Percentiles rank a stretch among this genome's conserved stretches.
Evolutionary conservation across 768 basidiomycete species (phyloP).

Genomic region (Phallus indusiatus): DNA sequence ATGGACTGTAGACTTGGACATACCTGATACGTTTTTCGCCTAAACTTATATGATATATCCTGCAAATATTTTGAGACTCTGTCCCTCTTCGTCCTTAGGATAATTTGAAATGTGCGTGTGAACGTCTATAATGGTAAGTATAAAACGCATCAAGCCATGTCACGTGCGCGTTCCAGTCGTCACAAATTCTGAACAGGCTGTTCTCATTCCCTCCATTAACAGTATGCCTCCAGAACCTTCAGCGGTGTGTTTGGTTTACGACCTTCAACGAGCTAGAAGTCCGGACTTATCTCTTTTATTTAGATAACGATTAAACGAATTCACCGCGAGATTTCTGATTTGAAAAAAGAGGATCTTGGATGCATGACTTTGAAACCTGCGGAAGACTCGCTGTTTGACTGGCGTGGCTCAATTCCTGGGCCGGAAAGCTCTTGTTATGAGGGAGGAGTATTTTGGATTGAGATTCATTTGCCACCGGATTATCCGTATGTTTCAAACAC

Average conservation of each 20-base stretch:
- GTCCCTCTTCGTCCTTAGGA: too few relatives aligned
- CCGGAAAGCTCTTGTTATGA: conserved; percentile 79
- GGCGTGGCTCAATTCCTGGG: conserved; percentile 73
- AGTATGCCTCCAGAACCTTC: background rate
- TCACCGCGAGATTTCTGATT: conserved; percentile 69
- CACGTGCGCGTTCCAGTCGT: background rate
- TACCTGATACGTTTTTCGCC: too few relatives aligned
- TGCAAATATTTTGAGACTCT: too few relatives aligned
- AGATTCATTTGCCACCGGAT: conserved; percentile 56
- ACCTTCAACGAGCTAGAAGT: too few relatives aligned
- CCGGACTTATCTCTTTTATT: background rate
- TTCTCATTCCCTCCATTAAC: background rate
- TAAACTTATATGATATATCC: too few relatives aligned
- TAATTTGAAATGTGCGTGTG: too few relatives aligned
- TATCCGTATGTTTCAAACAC: conserved; percentile 57
- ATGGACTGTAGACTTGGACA: background rate
- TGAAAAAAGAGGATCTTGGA: conserved; percentile 77
- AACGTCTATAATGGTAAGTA: too few relatives aligned
- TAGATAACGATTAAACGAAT: conserved; percentile 74
- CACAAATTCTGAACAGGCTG: background rate
- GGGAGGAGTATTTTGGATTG: conserved; percentile 63
- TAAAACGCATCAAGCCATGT: background rate
- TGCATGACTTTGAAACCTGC: conserved; percentile 57
- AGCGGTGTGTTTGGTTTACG: background rate
- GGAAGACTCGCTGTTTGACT: conserved; percentile 51